phyloP scores from a whole-genome alignment of 2,329 filamentous ascomycete genomes.

The Anthostomella pinea region DNA sequence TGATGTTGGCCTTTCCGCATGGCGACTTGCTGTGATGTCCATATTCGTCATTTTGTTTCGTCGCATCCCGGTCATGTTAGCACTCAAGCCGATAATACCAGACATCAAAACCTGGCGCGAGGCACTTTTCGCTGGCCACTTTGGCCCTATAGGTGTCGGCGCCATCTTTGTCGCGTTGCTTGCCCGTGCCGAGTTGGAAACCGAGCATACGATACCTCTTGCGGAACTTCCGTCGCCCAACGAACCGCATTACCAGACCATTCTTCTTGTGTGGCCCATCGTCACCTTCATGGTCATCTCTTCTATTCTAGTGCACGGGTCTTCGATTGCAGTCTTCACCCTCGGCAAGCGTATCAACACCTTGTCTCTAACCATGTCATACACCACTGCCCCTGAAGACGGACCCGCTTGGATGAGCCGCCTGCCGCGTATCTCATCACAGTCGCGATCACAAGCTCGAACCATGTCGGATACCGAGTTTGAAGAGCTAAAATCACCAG shows the following conservation, averaged over 20 bases:
- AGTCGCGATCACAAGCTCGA: slow-evolving; percentile 77
- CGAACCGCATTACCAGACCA: slow-evolving; percentile 62
- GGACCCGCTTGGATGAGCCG: slow-evolving; percentile 94
- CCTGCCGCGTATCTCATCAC: slow-evolving; percentile 67
- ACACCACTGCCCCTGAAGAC: slow-evolving; percentile 85
- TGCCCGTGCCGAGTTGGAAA: slow-evolving; percentile 86
- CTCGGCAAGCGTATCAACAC: slow-evolving; percentile 98
- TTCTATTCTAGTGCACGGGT: slow-evolving; percentile 94
- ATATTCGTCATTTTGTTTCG: slow-evolving; percentile 93
- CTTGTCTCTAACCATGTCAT: slow-evolving; percentile 90
- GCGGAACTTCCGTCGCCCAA: slow-evolving; percentile 54
- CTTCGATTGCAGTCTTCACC: slow-evolving; percentile 97
- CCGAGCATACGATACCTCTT: slow-evolving; percentile 70
- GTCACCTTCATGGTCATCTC: slow-evolving; percentile 90
- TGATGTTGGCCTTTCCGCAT: slow-evolving; percentile 72
- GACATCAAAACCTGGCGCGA: slow-evolving; percentile 99
- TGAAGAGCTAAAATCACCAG: slow-evolving; percentile 59
- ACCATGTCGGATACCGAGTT: slow-evolving; percentile 77
- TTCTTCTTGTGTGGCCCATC: slow-evolving; percentile 92
- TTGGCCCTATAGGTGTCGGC: slow-evolving; percentile 94
- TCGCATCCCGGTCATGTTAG: slow-evolving; percentile 90
- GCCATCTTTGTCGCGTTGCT: slow-evolving; percentile 95
- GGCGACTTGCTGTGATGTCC: slow-evolving; percentile 92
- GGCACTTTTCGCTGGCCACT: slow-evolving; percentile 93
- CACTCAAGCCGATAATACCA: slow-evolving; percentile 86